Evolutionary conservation across 768 basidiomycete genomes (phyloP).

Genomic region (Calocera viscosa): DNA sequence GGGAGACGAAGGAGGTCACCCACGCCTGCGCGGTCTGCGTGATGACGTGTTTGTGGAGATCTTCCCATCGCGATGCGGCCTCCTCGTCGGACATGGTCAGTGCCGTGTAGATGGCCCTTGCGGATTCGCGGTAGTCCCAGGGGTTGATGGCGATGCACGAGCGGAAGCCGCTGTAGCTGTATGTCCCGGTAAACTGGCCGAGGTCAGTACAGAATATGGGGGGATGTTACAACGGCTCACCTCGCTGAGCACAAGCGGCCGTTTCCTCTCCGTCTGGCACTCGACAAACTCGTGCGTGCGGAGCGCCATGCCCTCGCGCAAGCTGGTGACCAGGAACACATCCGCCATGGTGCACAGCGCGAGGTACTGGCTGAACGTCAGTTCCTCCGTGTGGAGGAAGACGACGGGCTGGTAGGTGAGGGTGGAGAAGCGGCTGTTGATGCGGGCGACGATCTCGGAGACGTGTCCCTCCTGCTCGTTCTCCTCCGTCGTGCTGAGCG

Average conservation of each 20-base stretch:
- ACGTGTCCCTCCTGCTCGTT: constrained; percentile 65
- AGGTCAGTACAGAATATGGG: constrained; percentile 5
- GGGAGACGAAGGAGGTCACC: constrained; percentile 62
- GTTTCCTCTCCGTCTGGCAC: constrained; percentile 56
- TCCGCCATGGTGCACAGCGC: constrained; percentile 71
- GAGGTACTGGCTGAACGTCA: constrained; percentile 77
- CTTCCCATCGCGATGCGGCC: constrained; percentile 65
- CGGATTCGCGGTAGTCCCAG: constrained; percentile 74
- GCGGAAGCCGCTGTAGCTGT: constrained; percentile 75
- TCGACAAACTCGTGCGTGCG: constrained; percentile 67
- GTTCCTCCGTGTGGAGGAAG: constrained; percentile 70
- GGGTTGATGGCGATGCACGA: constrained; percentile 80
- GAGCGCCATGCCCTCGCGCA: constrained; percentile 82
- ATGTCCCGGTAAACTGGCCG: constrained; percentile 69
- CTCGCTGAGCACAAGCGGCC: constrained; percentile 70
- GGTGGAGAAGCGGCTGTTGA: constrained; percentile 73
- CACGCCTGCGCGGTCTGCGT: constrained; percentile 81
- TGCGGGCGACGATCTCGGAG: constrained; percentile 60
- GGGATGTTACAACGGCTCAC: constrained; percentile 27
- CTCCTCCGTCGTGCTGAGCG: constrained; percentile 65
- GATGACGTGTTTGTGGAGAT: constrained; percentile 72
- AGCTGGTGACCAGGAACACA: constrained; percentile 70
- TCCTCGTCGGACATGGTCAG: constrained; percentile 68
- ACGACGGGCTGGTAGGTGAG: constrained; percentile 80
- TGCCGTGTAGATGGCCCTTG: constrained; percentile 60